Base-by-base conservation (phyloP, 306 rosid genomes). In the Astragalus membranaceus region DNA sequence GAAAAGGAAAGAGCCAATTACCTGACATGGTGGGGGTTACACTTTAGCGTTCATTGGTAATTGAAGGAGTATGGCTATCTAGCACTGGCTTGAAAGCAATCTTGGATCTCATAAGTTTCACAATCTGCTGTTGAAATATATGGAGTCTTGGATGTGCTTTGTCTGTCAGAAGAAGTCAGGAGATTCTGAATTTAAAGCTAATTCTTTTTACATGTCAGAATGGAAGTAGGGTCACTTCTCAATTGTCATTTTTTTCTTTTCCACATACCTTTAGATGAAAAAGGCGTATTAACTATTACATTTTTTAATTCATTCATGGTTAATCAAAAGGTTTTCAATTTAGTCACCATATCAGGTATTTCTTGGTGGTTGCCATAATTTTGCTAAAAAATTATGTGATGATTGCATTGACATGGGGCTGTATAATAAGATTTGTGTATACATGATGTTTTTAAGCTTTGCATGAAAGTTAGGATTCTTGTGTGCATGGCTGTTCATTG, bases 401-500 rank as follows among this genome's bases (percentile, higher is more conserved):
- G 51, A 8, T 70, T 75, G 71, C 49, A 32, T 72, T 51, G 65
- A 37, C 17, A 53, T 29, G 26, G 75, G 47, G 54, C 16, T 46
- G 43, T 54, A 56, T 48, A 26, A 67, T 56, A 15, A n/a, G 10
- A 72, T 59, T 67, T 56, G 13, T 69, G 49, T 60, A 4, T 59
- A 71, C 50, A 16, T 58, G 14, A 33, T 79, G 32, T 49, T 39
- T 49, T 52, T 10, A 62, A 17, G 13, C 29, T 73, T 68, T 68
- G 30, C 15, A 41, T 11, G 49, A 20, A 60, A 73, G 62, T 41
- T 73, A 10, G 75, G 69, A 64, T 48, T 68, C 36, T 69, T 69
- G 37, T 10, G 67, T 65, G 58, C 72, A 32, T 66, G 63, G 7
- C 57, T 70, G n/a, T 58, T 73, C 14, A 13, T 64, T 64, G 63